Evolutionary conservation across 2,329 filamentous ascomycete genomes (phyloP).

Genomic region (Fusarium sp.): DNA sequence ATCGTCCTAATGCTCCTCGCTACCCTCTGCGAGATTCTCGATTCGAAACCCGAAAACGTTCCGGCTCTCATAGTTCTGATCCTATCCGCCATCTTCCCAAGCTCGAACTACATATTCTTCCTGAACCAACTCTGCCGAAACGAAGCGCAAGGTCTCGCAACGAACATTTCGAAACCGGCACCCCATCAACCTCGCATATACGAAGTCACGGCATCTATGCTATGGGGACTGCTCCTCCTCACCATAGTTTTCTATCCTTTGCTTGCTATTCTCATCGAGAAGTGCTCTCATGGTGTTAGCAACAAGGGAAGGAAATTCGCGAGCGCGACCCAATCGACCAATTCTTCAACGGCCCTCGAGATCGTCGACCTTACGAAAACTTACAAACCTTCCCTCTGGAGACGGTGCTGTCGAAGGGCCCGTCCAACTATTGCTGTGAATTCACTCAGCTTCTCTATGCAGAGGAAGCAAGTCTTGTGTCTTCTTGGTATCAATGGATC

Average conservation of each 20-base stretch:
- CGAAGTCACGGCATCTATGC: background rate
- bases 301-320: background rate
- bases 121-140: background rate
- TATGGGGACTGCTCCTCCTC: background rate
- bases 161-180: background rate
- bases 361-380: background rate
- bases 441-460: background rate
- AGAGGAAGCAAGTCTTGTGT: conserved; percentile 67
- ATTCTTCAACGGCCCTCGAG: background rate
- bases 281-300: background rate
- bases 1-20: background rate
- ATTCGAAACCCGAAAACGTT: background rate
- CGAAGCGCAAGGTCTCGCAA: background rate
- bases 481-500: conserved; percentile 84
- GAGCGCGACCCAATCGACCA: background rate
- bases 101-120: background rate
- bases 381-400: background rate
- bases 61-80: background rate
- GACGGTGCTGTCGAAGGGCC: background rate
- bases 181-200: background rate
- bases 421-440: background rate
- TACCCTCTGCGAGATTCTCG: background rate
- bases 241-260: background rate
- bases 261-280: background rate
- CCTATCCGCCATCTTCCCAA: background rate